Base-by-base conservation (phyloP, 805 yeast species). In the Metschnikowia bowlesiae region DNA sequence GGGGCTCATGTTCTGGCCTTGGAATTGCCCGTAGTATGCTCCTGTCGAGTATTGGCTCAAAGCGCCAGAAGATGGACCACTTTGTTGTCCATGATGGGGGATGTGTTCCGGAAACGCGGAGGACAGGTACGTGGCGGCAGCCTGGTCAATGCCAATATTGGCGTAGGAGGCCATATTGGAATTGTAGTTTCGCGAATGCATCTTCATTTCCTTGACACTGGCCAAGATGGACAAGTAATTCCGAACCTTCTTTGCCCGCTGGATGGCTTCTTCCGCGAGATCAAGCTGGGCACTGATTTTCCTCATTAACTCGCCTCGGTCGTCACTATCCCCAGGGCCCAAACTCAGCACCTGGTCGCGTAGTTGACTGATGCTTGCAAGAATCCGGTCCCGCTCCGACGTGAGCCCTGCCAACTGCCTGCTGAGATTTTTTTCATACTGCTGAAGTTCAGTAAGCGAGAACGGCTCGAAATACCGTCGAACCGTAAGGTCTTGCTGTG, bases 401-500 rank as follows among this genome's bases (percentile, higher is more conserved):
- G 48, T 50, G 37, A 55, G 47, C 41, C 31, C 22, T 6, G 44
- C 29, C 6, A 53, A 26, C 47, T 55, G 57, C 13, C 29, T n/a
- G 11, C 46, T 48, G 8, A 55, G 46, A 30, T 51, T 43, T 7
- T 26, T 41, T 28, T 51, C 53, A 39, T 55, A 46, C 16, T 43
- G 48, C 30, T 49, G 46, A 22, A 55, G 49, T 39, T 53, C 52
- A 4, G 52, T 47, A 30, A 47, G 39, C 16, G 47, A 47, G 33
- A 39, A 49, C 28, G 39, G 44, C 46, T 47, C 50, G 36, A 55
- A 55, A 30, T 53, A 49, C 28, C 43, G 33, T 8, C 49, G 44
- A 7, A 48, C 42, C 6, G 44, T 33, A n/a, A 29, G 16, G 47
- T 52, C 55, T 32, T 45, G 46, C 39, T 13, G 31, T 13, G 16